Base-by-base conservation (phyloP, 345 rosid species). In the Murraya koenigii region DNA sequence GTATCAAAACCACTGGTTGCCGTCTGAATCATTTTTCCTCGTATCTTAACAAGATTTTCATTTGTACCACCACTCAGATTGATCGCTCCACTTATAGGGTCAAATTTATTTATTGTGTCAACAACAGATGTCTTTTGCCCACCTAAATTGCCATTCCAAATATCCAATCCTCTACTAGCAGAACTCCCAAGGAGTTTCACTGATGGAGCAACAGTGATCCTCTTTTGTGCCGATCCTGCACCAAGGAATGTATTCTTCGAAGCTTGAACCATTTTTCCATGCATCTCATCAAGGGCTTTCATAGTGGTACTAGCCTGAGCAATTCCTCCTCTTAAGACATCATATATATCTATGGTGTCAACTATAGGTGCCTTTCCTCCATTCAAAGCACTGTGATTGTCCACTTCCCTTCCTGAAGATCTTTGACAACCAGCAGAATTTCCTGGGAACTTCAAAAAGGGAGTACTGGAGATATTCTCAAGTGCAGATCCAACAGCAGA, bases 321-420 rank as follows among this genome's bases (percentile, higher is more conserved):
- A 22, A 76, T 65, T 76, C 71, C 63, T 66, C 55, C 64, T 49
- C 71, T 65, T 28, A 66, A 76, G 61, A 55, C 61, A 66, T 66
- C 72, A 54, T 68, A 55, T 68, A 68, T 52, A 11, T 76, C 60
- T 39, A 20, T 58, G 19, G 7, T 35, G 65, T 25, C 44, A 32
- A 67, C 26, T 14, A 7, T 14, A 14, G 38, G 30, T 74, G 36
- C 56, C 36, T 52, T 54, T 19, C 44, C 63, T 23, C 70, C 33
- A 64, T 52, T 66, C 49, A 25, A 54, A 55, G 54, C 25, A 30
- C 64, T 30, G 28, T 66, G 64, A 66, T 35, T 54, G 72, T 22
- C 78, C 54, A 23, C n/a, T 25, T 66, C 20, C 38, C 14, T 25
- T 17, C 54, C 44, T 10, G 36, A 74, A 62, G 63, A 63, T 59